These are phyloP conservation scores for Rhododendron vialii DNA, from an alignment of 148 eudicot species.

Conservation along the genomic window DNA sequence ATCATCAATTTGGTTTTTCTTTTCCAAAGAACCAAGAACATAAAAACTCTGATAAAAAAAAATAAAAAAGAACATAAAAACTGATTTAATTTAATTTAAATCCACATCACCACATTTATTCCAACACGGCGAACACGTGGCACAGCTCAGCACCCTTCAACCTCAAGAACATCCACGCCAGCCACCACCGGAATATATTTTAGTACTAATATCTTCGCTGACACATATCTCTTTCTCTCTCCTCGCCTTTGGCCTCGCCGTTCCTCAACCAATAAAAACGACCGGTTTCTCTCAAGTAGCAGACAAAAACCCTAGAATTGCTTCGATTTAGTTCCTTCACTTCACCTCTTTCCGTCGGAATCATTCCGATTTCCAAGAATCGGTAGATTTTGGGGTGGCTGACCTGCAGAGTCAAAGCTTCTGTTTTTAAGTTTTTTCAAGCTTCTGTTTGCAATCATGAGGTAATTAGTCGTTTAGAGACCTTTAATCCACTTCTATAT, in stretches of 20 bases:
- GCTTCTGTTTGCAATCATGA: background rate
- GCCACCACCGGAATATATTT: background rate
- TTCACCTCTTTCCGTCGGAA: background rate
- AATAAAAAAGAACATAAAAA: background rate
- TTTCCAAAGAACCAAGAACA: background rate
- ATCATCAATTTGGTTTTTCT: too few species aligned
- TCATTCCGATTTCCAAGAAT: background rate
- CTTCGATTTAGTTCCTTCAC: background rate
- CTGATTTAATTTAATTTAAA: background rate
- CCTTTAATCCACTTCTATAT: background rate
- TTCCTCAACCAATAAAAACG: background rate
- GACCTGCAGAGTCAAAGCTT: background rate
- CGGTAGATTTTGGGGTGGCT: background rate
- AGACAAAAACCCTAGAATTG: slow-evolving; percentile 15
- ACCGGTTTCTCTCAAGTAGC: background rate
- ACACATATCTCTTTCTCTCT: background rate
- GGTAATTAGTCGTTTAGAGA: background rate
- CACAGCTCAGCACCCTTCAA: background rate
- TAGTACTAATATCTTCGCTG: background rate
- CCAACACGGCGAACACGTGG: background rate
- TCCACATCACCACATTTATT: background rate
- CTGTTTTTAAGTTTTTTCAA: background rate
- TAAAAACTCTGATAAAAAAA: too few species aligned
- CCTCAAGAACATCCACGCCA: slow-evolving; percentile 30
- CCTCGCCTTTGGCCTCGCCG: background rate